Conservation (phyloP, 352 stramenopile genomes). For the Pythium pyrilobum region DNA sequence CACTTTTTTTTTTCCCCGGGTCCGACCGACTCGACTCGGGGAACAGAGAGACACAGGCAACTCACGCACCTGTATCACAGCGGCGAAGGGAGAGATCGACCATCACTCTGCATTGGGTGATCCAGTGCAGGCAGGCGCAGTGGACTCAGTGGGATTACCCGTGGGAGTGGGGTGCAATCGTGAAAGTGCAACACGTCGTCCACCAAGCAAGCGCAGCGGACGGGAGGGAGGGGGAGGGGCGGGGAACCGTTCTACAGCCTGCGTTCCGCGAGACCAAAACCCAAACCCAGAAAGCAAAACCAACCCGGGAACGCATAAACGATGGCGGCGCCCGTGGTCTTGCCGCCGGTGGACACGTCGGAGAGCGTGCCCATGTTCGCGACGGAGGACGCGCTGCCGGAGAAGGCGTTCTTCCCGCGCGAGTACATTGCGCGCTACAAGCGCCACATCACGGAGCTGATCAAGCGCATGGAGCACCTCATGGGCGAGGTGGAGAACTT, state of each 20-base stretch:
- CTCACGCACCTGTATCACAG: no score
- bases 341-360: slow-evolving; percentile 5
- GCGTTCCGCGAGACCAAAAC: no score
- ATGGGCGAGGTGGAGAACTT: slow-evolving; percentile 55
- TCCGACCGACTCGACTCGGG: no score
- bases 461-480: slow-evolving; percentile 49
- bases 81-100: neutral
- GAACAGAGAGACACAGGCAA: no score
- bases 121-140: no score
- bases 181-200: no score
- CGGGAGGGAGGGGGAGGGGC: no score
- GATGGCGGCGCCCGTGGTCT: slow-evolving; percentile 9
- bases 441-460: slow-evolving; percentile 49
- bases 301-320: neutral
- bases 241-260: no score
- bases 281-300: slow-evolving; percentile 3
- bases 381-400: slow-evolving; percentile 36
- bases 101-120: slow-evolving; percentile 10
- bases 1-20: no score
- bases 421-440: slow-evolving; percentile 60
- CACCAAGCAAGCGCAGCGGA: no score
- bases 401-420: slow-evolving; percentile 43
- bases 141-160: no score
- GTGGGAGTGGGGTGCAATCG: no score
- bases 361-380: slow-evolving; percentile 21